These are phyloP conservation scores for Wickerhamomyces strasburgensis DNA, from an alignment of 805 yeast species.

Conservation along the genomic window DNA sequence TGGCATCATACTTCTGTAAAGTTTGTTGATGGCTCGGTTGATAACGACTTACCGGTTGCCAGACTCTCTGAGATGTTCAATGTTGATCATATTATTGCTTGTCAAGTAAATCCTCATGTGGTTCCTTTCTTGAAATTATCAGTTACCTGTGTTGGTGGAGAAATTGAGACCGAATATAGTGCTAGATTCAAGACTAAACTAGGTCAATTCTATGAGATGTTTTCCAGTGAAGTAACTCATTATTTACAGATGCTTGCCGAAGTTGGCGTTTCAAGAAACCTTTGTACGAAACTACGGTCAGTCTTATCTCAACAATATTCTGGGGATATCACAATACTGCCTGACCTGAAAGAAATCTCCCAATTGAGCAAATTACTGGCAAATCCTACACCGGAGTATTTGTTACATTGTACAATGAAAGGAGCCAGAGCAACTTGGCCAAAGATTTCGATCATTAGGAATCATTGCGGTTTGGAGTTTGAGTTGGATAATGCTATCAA, in stretches of 20 bases:
- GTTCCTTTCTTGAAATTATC: constrained; percentile 76
- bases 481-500: constrained; percentile 77
- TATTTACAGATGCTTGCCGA: constrained; percentile 68
- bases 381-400: constrained; percentile 78
- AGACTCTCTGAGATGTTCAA: constrained; percentile 94
- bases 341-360: constrained; percentile 52
- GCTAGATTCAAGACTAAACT: constrained; percentile 48
- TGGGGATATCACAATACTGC: constrained; percentile 91
- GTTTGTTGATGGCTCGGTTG: constrained; percentile 95
- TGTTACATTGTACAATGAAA: constrained; percentile 62
- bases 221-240: constrained; percentile 72
- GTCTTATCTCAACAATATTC: constrained; percentile 81
- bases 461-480: constrained; percentile 88
- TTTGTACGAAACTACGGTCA: constrained; percentile 68
- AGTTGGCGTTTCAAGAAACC: constrained; percentile 67
- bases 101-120: constrained; percentile 96
- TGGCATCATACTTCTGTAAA: constrained; percentile 78
- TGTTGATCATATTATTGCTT: constrained; percentile 94
- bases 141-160: constrained; percentile 64
- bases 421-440: constrained; percentile 97
- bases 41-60: constrained; percentile 87
- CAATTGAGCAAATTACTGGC: constrained; percentile 62
- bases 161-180: constrained; percentile 54
- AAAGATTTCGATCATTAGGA: constrained; percentile 73
- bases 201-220: constrained; percentile 51